Percentiles rank a stretch among this genome's conserved stretches.
These are phyloP conservation scores for Gaertneriomyces semiglobifer DNA, from an alignment of 192 early-diverging fungal genomes.

Conservation along the genomic window DNA sequence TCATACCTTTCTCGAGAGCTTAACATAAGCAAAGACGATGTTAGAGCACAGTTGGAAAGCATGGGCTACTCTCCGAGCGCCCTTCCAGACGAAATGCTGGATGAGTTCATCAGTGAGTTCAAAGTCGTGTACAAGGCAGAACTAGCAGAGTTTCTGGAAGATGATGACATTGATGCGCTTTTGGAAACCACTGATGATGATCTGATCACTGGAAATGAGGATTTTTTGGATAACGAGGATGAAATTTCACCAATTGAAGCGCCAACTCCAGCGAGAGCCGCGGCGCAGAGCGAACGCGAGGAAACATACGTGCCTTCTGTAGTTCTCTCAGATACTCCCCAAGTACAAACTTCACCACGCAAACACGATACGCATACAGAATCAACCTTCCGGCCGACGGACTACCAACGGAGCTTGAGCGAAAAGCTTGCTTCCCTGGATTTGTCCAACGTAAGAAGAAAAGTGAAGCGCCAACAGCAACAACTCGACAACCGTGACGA, in stretches of 20 bases:
- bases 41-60: slow-evolving; percentile 25
- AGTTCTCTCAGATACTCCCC: background rate
- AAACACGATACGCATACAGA: too few relatives aligned
- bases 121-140: slow-evolving; percentile 22
- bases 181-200: slow-evolving; percentile 2
- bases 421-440: slow-evolving; percentile 22
- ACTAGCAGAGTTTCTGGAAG: slow-evolving; percentile 19
- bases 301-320: background rate
- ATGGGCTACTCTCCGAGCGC: slow-evolving; percentile 32
- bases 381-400: too few relatives aligned
- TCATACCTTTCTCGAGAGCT: background rate
- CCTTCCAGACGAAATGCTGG: slow-evolving; percentile 26
- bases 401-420: slow-evolving; percentile 5
- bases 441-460: slow-evolving; percentile 16
- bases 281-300: background rate
- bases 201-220: background rate
- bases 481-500: background rate
- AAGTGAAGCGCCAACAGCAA: slow-evolving; percentile 9
- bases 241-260: background rate
- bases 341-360: background rate
- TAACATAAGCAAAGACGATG: slow-evolving; percentile 21
- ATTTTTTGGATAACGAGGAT: slow-evolving; percentile 4
- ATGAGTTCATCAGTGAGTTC: slow-evolving; percentile 36
- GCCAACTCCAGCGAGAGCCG: background rate
- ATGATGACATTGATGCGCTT: slow-evolving; percentile 13